A percentile compares a stretch with the other conserved stretches of the same genome.
phyloP scores from a whole-genome alignment of 2,329 filamentous ascomycete species.

The Pseudocercospora crystallina region DNA sequence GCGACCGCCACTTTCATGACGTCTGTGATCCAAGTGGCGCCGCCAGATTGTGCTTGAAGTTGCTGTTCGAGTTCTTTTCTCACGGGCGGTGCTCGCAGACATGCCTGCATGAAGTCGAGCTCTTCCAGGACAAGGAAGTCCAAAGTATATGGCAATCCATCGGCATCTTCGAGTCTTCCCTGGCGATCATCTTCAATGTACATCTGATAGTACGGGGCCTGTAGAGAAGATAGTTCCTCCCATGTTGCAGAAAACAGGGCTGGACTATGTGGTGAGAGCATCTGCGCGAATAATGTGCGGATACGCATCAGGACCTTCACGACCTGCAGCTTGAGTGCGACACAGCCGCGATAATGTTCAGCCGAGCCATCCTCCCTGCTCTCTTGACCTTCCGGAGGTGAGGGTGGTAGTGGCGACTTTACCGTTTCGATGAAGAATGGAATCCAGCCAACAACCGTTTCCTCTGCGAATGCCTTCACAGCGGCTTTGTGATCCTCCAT shows the following conservation, averaged over 20 bases:
- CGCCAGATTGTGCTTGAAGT: constrained; percentile 59
- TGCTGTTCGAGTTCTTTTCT: constrained; percentile 84
- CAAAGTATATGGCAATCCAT: constrained; percentile 88
- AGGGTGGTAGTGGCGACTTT: constrained; percentile 68
- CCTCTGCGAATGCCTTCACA: constrained; percentile 85
- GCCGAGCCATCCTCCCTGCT: constrained; percentile 56
- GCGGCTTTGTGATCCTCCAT: constrained; percentile 86
- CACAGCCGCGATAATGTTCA: constrained; percentile 73
- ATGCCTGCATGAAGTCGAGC: constrained; percentile 89
- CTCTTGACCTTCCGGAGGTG: constrained; percentile 62
- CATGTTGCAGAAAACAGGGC: constrained; percentile 83
- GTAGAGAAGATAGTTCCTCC: constrained; percentile 77
- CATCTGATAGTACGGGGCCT: constrained; percentile 72
- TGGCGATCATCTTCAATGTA: constrained; percentile 86
- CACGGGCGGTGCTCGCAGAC: constrained; percentile 82
- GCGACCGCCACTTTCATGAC: constrained; percentile 81
- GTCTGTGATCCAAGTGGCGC: constrained; percentile 79
- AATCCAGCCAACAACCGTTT: constrained; percentile 76
- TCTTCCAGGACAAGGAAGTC: constrained; percentile 94
- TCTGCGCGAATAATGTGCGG: constrained; percentile 75
- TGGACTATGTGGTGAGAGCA: constrained; percentile 79
- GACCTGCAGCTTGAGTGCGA: constrained; percentile 89
- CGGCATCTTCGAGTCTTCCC: constrained; percentile 82
- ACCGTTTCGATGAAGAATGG: constrained; percentile 83
- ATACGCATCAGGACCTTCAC: constrained; percentile 88